Evolutionary conservation across 345 rosid genomes (phyloP), one percentile per base, ranked within the genome.

Genomic region (Arabidopsis arenosa): DNA sequence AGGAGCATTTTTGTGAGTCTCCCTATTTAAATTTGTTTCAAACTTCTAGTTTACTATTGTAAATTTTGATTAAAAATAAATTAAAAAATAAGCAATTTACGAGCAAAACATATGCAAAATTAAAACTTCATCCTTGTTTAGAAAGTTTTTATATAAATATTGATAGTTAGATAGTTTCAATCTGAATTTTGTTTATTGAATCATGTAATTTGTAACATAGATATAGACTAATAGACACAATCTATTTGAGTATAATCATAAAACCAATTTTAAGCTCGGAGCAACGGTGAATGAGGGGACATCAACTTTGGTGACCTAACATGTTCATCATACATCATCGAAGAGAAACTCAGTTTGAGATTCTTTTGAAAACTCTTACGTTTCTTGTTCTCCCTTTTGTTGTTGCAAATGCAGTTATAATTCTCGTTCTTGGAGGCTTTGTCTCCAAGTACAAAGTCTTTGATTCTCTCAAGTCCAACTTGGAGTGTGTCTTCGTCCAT

Each of bases 281-380:
- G 71, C 59, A 76, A 55, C 3, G 98, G 93, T 62, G 96, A 87
- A 53, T 82, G 90, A 43, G 97, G 96, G 12, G 93, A 92, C 80
- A 80, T 77, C 63, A 70, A 44, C 40, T 12, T 79, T 1, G 91
- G 87, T n/a, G 91, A 82, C 53, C 82, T 41, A 15, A 75, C 72
- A 63, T 78, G 80, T 63, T 90, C 91, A 1, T 90, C 91, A 48
- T 43, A 84, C 18, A 73, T 77, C 21, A 85, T 70, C 9, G 79
- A 75, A 7, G 83, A 64, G 40, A 83, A 84, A 69, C 88, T 92
- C 11, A 90, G 53, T 12, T 79, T 79, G 1, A 92, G 88, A 72
- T 84, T 81, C 60, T 86, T 73, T 57, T 68, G 64, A 87, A 85
- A 79, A 45, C 41, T 64, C 56, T 57, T 65, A 15, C 75, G 65